Conservation (phyloP, 2,329 filamentous ascomycete species). For the Colletotrichum agaves region DNA sequence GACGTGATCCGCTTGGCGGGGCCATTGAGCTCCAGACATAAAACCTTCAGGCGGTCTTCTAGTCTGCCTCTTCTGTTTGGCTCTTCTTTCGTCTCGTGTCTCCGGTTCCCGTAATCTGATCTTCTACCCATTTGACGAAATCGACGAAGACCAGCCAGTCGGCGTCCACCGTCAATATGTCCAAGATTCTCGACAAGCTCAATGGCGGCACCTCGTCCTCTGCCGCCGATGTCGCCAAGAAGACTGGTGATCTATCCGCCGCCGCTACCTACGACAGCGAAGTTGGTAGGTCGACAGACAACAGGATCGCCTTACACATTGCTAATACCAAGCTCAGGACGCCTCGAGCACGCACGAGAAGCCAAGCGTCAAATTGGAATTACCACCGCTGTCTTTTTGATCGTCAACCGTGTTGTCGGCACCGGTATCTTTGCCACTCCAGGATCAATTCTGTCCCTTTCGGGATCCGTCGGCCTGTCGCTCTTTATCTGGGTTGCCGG, state of each 20-base stretch:
- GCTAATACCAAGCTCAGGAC: slow-evolving; percentile 36
- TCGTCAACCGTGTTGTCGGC: slow-evolving; percentile 74
- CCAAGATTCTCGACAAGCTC: slow-evolving; percentile 26
- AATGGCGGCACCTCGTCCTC: slow-evolving; percentile 18
- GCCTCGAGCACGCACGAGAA: slow-evolving; percentile 54
- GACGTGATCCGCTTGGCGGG: slow-evolving; percentile 37
- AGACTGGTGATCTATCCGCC: slow-evolving; percentile 18
- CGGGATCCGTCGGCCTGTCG: slow-evolving; percentile 70
- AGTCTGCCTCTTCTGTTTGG: background rate
- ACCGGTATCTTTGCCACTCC: slow-evolving; percentile 76
- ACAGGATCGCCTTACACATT: too few relatives aligned
- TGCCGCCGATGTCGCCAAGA: slow-evolving; percentile 2
- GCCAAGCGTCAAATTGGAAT: slow-evolving; percentile 66
- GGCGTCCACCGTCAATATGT: slow-evolving; percentile 17
- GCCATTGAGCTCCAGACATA: slow-evolving; percentile 25
- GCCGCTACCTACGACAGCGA: slow-evolving; percentile 35
- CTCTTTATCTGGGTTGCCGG: slow-evolving; percentile 73
- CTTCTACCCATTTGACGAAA: background rate
- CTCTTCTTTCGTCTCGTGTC: slow-evolving; percentile 16
- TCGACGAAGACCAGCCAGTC: background rate
- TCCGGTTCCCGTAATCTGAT: background rate
- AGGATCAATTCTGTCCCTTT: slow-evolving; percentile 64
- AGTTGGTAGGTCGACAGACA: slow-evolving; percentile 23
- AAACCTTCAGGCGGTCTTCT: slow-evolving; percentile 24
- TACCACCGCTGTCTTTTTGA: slow-evolving; percentile 65